These are phyloP conservation scores for Rhytidhysteron rufulum DNA, from an alignment of 2,329 filamentous ascomycete genomes.

Conservation along the genomic window DNA sequence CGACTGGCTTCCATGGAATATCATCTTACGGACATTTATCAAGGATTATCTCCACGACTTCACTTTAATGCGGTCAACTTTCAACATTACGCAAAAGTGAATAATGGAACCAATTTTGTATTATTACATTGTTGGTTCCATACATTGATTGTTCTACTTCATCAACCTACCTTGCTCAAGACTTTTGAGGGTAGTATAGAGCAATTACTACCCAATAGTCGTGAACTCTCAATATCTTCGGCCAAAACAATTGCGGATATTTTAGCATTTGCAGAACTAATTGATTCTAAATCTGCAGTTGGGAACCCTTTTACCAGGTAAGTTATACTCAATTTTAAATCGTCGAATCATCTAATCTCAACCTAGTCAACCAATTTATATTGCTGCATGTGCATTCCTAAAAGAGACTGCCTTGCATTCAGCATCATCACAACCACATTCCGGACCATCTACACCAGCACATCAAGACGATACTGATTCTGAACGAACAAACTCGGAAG, in stretches of 20 bases:
- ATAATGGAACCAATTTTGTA: conserved; percentile 83
- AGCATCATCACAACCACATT: conserved; percentile 59
- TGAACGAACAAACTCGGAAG: conserved; percentile 28
- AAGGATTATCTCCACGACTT: conserved; percentile 68
- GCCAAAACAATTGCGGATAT: conserved; percentile 92
- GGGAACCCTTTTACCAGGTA: conserved; percentile 76
- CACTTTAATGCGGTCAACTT: conserved; percentile 87
- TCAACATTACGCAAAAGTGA: conserved; percentile 73
- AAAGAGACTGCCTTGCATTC: conserved; percentile 74
- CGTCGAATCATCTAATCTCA: conserved; percentile 7
- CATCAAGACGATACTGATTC: conserved; percentile 28
- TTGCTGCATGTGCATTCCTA: conserved; percentile 82
- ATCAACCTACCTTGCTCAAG: conserved; percentile 77
- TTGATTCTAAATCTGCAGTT: conserved; percentile 80
- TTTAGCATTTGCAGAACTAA: conserved; percentile 77
- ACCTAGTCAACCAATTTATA: conserved; percentile 81
- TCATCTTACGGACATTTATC: conserved; percentile 71
- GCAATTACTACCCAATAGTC: conserved; percentile 73
- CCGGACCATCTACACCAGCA: conserved; percentile 52
- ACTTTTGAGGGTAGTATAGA: conserved; percentile 68
- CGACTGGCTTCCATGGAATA: conserved; percentile 74
- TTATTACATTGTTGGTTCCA: conserved; percentile 88
- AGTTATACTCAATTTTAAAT: neutral
- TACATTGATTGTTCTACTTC: conserved; percentile 76
- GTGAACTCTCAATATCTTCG: conserved; percentile 78